Base-by-base conservation (phyloP, 768 basidiomycete species). In the Naganishia onofrii region DNA sequence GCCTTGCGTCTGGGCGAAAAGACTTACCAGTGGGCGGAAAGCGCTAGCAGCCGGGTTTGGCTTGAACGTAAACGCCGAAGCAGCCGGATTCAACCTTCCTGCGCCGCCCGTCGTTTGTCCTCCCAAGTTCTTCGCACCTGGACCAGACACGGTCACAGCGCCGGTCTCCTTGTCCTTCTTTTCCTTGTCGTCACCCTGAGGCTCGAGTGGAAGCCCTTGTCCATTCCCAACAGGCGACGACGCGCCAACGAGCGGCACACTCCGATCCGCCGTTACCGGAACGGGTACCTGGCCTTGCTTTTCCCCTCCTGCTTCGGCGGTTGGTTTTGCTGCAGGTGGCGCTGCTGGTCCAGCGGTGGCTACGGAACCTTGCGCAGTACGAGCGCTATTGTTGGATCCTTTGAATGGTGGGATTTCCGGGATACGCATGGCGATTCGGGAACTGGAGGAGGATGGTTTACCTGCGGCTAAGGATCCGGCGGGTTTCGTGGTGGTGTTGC, bases 351-450 rank as follows among this genome's bases (percentile, higher is more conserved):
- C 6, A n/a, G n/a, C n/a, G n/a, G 48, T 26, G 7, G 48, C 21
- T 23, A 21, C 7, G 23, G 48, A 4, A 42, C 2, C 2, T 78
- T 38, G 87, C 87, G 58, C 72, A 81, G 68, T 31, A 29, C 28
- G 34, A 36, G 57, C 31, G 34, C 42, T n/a, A n/a, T n/a, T 32
- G 26, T 38, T n/a, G 34, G 57, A 34, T 8, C 92, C 89, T 77
- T 88, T 89, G 85, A 93, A 97, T 12, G 95, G 89, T 13, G 94
- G 95, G 73, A 98, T 98, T 36, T 88, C 75, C 75, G 91, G 90
- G 70, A 98, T 94, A 76, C 86, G 83, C 92, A 95, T 94, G 66
- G 73, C 83, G 73, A 88, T 76, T 66, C 76, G 51, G 10, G 51
- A 26, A 17, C 63, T 70, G 17, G 60, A 4, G 17, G 60, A 4